Percentiles rank a stretch among this genome's conserved stretches.
Evolutionary conservation across 768 basidiomycete species (phyloP).

Genomic region (Lentinula edodes): DNA sequence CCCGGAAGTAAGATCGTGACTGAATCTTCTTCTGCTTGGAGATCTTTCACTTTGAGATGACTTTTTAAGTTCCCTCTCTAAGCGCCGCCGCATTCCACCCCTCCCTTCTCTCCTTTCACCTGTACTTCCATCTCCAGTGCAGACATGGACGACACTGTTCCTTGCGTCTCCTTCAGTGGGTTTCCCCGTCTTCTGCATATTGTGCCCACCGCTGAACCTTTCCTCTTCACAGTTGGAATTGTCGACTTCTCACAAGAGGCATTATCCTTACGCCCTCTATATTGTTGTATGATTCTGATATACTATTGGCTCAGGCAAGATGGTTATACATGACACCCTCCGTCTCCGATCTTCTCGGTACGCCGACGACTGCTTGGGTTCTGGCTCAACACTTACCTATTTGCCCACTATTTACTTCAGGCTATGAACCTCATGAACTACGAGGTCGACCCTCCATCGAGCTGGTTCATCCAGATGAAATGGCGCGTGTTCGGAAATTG

Average conservation of each 20-base stretch:
- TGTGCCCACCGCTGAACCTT: slow-evolving; percentile 7
- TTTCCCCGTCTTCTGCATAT: slow-evolving; percentile 14
- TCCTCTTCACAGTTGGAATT: slow-evolving; percentile 53
- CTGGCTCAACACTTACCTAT: background rate
- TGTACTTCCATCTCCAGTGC: slow-evolving; percentile 10
- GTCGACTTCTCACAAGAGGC: slow-evolving; percentile 78
- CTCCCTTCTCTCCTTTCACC: slow-evolving; percentile 9
- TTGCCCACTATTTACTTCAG: slow-evolving; percentile 26
- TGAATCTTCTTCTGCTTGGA: background rate
- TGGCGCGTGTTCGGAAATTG: slow-evolving; percentile 53
- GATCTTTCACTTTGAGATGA: background rate
- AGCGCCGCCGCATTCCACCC: slow-evolving; percentile 1
- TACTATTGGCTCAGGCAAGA: slow-evolving; percentile 36
- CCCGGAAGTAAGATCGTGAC: background rate
- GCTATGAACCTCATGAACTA: slow-evolving; percentile 70
- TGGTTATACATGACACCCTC: slow-evolving; percentile 69
- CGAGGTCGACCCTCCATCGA: slow-evolving; percentile 64
- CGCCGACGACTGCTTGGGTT: slow-evolving; percentile 6
- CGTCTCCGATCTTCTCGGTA: slow-evolving; percentile 59
- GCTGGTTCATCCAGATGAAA: slow-evolving; percentile 80
- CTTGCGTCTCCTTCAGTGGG: slow-evolving; percentile 76
- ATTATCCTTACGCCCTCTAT: background rate
- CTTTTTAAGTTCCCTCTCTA: background rate
- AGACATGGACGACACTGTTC: slow-evolving; percentile 39
- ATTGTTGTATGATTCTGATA: background rate